A percentile compares a stretch with the other conserved stretches of the same genome.
Conservation (phyloP, 352 stramenopile genomes). For the Globisporangium solare region DNA sequence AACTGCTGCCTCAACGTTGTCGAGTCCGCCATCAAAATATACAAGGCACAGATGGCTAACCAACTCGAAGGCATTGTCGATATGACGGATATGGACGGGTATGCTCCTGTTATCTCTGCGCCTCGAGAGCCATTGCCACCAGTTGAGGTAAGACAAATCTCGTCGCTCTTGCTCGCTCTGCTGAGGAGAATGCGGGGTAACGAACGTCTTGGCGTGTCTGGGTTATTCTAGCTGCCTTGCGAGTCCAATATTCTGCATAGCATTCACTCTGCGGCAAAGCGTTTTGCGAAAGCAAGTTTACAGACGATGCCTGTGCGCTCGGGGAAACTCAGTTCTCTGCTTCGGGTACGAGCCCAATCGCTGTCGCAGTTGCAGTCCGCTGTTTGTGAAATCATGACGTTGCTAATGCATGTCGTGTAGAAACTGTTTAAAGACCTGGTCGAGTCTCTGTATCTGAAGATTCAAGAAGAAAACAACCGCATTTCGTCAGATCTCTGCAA, state of each 20-base stretch:
- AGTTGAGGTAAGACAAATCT: conserved; percentile 29
- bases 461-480: conserved; percentile 70
- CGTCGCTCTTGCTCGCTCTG: too few species aligned
- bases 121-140: conserved; percentile 20
- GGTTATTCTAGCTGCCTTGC: conserved; percentile 42
- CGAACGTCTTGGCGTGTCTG: neutral
- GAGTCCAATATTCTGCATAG: conserved; percentile 43
- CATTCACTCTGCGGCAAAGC: conserved; percentile 47
- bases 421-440: conserved; percentile 81
- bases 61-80: conserved; percentile 64
- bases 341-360: conserved; percentile 34
- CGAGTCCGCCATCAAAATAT: conserved; percentile 73
- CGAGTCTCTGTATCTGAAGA: conserved; percentile 55
- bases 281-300: conserved; percentile 42
- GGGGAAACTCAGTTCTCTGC: conserved; percentile 53
- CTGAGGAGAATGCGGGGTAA: too few species aligned
- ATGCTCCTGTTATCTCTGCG: conserved; percentile 34
- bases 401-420: conserved; percentile 17
- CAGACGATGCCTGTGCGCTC: conserved; percentile 64
- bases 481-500: conserved; percentile 62
- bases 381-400: neutral
- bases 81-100: conserved; percentile 57
- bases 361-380: conserved; percentile 4
- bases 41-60: conserved; percentile 72
- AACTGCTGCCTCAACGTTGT: conserved; percentile 81